These are phyloP conservation scores for Spergularia marina DNA, from an alignment of 148 eudicot genomes.

Conservation along the genomic window DNA sequence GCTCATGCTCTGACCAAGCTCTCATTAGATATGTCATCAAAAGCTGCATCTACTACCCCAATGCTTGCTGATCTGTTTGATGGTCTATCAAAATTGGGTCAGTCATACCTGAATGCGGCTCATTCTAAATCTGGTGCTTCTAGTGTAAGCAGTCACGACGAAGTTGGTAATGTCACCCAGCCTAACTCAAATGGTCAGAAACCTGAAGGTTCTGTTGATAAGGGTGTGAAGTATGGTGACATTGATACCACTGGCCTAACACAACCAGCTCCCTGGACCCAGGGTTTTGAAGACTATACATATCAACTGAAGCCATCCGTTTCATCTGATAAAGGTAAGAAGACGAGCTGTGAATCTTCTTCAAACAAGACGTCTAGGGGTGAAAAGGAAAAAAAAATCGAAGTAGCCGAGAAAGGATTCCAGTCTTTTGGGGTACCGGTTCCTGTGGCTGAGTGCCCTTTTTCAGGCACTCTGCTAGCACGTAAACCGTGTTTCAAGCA, in stretches of 20 bases:
- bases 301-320: not conserved
- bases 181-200: not conserved
- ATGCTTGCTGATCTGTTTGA: conserved; percentile 45
- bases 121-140: conserved; percentile 13
- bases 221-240: conserved; percentile 11
- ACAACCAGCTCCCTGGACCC: not conserved
- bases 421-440: not conserved
- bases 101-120: conserved; percentile 36
- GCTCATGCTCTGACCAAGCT: conserved; percentile 43
- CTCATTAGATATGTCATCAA: conserved; percentile 44
- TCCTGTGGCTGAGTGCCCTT: conserved; percentile 35
- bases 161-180: conserved; percentile 9
- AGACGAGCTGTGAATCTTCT: conserved; percentile 1
- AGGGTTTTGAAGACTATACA: not conserved
- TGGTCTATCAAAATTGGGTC: conserved; percentile 34
- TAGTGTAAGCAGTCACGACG: not conserved
- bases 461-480: conserved; percentile 20
- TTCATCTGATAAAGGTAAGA: conserved; percentile 6
- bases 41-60: conserved; percentile 46
- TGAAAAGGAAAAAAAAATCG: conserved; percentile 18
- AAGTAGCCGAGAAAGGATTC: not conserved
- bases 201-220: conserved; percentile 28
- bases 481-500: not conserved
- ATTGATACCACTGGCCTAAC: conserved; percentile 7
- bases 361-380: conserved; percentile 7